These are phyloP conservation scores for Aspergillus fructus DNA, from an alignment of 2,329 filamentous ascomycete genomes.

Conservation along the genomic window DNA sequence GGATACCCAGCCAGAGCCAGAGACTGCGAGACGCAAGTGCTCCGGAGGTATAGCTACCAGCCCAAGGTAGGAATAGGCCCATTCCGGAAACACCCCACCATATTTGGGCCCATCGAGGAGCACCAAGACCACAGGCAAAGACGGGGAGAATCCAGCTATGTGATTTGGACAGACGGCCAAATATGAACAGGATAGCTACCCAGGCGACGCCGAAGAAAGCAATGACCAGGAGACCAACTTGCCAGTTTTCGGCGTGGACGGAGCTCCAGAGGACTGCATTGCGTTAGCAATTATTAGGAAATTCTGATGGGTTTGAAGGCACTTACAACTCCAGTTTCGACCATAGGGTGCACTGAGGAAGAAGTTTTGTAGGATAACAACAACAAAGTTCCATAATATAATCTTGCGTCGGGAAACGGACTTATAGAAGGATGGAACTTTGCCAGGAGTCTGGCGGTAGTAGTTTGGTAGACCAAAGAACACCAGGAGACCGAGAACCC, in stretches of 20 bases:
- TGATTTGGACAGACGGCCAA: constrained; percentile 56
- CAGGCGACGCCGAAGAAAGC: constrained; percentile 57
- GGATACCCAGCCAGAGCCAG: constrained; percentile 67
- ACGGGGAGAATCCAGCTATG: constrained; percentile 68
- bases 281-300: constrained; percentile 4
- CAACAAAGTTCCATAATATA: constrained; percentile 65
- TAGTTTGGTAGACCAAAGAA: constrained; percentile 65
- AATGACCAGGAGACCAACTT: constrained; percentile 53
- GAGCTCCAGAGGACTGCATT: constrained; percentile 56
- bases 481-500: constrained; percentile 55
- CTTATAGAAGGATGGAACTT: constrained; percentile 64
- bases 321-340: constrained; percentile 62
- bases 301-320: background rate
- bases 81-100: constrained; percentile 64
- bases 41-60: constrained; percentile 53
- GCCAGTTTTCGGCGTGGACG: constrained; percentile 56
- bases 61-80: constrained; percentile 64
- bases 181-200: constrained; percentile 46
- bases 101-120: constrained; percentile 67
- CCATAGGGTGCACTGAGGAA: constrained; percentile 66
- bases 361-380: constrained; percentile 66
- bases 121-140: constrained; percentile 64
- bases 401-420: constrained; percentile 63
- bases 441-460: constrained; percentile 64
- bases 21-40: constrained; percentile 58